Base-by-base conservation (phyloP, 495 filamentous ascomycete genomes). In the Bathelium albidoporum region DNA sequence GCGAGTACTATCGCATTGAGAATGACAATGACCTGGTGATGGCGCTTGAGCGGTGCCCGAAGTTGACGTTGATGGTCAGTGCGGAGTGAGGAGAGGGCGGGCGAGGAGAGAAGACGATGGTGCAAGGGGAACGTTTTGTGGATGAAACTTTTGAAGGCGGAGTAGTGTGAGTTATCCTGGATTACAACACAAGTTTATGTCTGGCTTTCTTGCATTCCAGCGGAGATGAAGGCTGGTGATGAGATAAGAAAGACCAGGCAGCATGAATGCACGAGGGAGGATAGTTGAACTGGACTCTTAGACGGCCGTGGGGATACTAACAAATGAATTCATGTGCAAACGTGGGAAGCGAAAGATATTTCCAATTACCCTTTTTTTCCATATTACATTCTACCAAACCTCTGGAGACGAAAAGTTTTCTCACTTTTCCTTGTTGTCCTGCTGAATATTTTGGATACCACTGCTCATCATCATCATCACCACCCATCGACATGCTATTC, bases 41-140 rank as follows among this genome's bases (percentile, higher is more conserved):
- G 65, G 94, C 94, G 2, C 75, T 95, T 68, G 81, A 86, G 69
- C 79, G 90, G 70, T 95, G 95, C 75, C 85, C 88, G 60, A 96
- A 96, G 75, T 75, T 98, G 67, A 85, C 91, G 31, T 77, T 98
- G 55, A 89, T 85, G 65, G 89, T 93, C 62, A 83, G 85, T 41
- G 69, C 69, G 26, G 66, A 63, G 44, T 59, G 63, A 60, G 62
- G 32, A 60, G 45, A 36, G 5, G 60, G 20, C 2, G 29, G 49
- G 10, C 7, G 49, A 16, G 24, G 60, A 32, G 11, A 5, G 32
- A 49, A 24, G 22, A 59, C n/a, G n/a, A n/a, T n/a, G n/a, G n/a
- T n/a, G n/a, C n/a, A n/a, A n/a, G n/a, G n/a, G n/a, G n/a, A n/a
- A n/a, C n/a, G n/a, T n/a, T n/a, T n/a, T n/a, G n/a, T n/a, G n/a